Evolutionary conservation across 2,329 filamentous ascomycete species (phyloP), one percentile per base, ranked within the genome.

Genomic region (Sordariomycetes sp.): DNA sequence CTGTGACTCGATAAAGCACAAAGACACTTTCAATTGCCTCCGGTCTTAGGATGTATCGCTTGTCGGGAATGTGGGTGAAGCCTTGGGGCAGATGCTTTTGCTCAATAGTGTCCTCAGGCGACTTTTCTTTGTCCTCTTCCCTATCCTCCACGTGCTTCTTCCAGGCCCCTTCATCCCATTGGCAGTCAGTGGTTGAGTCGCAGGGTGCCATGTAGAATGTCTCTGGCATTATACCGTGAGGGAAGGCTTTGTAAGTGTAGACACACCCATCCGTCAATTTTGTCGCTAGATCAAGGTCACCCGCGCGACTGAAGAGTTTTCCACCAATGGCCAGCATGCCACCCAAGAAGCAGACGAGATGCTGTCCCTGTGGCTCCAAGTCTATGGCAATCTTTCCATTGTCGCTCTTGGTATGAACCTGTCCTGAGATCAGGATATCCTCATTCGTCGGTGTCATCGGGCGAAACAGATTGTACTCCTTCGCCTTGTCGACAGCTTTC

Each of bases 391-490:
- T 23, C 12, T 32, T 24, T 9, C 34, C 26, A 24, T 32, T 25
- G 6, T 33, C 31, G 6, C 12, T 21, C 8, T 23, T 19, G 14
- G 11, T 24, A 11, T 65, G 63, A 4, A 29, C 34, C 8, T 27
- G 25, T 8, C 61, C 78, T 0, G 75, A 62, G n/a, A 83, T 63
- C 6, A 87, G 63, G 5, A 87, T 71, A 40, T 86, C 72, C 1
- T 67, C 37, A 16, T 36, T 30, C 12, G 29, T 33, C 8, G 37
- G 37, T 6, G 75, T 64, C 68, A 83, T 78, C 1, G 83, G 83
- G 2, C 78, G 71, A 58, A 81, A 87, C 32, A 90, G 67, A 2
- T 88, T 57, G 40, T 83, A 59, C 35, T 75, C 56, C 14, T 71
- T 70, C 2, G 73, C 72, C 0, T 72, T 66, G n/a, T 76, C 70